Conservation (phyloP, 805 yeast genomes). For the Candida railenensis region DNA sequence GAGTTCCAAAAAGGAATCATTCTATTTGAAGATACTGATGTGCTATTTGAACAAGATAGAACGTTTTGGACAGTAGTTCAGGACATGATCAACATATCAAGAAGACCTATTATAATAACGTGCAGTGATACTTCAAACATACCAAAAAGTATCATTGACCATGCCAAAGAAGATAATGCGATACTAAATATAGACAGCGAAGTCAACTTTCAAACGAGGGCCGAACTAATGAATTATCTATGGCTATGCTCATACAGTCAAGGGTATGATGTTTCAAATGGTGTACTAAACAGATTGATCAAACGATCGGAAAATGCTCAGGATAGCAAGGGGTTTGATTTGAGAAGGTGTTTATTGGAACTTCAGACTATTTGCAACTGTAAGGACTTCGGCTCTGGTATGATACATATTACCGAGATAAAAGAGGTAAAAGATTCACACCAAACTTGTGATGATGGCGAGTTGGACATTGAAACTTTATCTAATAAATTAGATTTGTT, state of each 20-base stretch:
- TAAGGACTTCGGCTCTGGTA: background rate
- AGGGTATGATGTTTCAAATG: conserved; percentile 31
- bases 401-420: background rate
- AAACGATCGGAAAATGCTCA: conserved; percentile 5
- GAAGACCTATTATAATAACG: conserved; percentile 71
- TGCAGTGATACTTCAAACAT: conserved; percentile 50
- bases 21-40: conserved; percentile 82
- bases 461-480: background rate
- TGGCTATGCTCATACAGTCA: conserved; percentile 37
- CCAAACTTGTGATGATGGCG: background rate
- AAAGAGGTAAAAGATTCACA: background rate
- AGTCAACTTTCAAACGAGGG: conserved; percentile 9
- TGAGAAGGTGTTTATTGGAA: conserved; percentile 46
- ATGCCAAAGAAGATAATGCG: conserved; percentile 43
- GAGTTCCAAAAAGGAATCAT: conserved; percentile 63
- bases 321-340: conserved; percentile 30
- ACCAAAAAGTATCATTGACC: conserved; percentile 48
- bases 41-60: conserved; percentile 72
- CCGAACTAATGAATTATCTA: conserved; percentile 34
- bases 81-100: conserved; percentile 56
- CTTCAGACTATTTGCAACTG: conserved; percentile 41
- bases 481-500: conserved; percentile 17
- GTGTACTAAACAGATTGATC: conserved; percentile 26
- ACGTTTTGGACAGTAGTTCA: conserved; percentile 77
- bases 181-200: conserved; percentile 28